Conservation (phyloP, 2,329 filamentous ascomycete species). For the Fusarium chuoi region DNA sequence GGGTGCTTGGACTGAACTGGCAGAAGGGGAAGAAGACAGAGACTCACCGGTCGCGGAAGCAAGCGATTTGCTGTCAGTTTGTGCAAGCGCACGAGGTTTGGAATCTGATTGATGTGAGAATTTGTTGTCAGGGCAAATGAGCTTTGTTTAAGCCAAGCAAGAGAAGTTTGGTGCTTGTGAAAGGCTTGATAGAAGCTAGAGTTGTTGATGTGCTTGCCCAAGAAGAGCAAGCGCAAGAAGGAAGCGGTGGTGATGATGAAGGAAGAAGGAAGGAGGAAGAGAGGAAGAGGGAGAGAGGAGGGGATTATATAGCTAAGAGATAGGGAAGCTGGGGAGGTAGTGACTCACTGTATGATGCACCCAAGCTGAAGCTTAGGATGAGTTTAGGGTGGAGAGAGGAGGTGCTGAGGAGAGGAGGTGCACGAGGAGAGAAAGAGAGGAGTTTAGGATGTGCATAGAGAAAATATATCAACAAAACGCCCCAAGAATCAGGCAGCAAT, state of each 20-base stretch:
- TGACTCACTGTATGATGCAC: constrained; percentile 30
- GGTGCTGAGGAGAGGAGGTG: constrained; percentile 4
- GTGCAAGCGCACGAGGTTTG: neutral
- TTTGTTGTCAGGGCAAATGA: neutral
- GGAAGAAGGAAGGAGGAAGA: constrained; percentile 20
- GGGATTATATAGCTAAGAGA: constrained; percentile 5
- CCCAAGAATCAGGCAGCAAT: neutral
- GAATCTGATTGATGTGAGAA: constrained; percentile 16
- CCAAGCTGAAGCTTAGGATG: neutral
- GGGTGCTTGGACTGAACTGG: neutral
- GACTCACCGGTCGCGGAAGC: constrained; percentile 17
- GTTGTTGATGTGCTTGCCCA: constrained; percentile 6
- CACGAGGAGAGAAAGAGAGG: neutral
- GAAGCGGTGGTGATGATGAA: constrained; percentile 12
- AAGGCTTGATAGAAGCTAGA: neutral
- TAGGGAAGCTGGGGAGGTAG: neutral
- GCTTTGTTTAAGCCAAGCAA: neutral
- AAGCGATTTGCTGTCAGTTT: neutral
- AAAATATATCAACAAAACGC: constrained; percentile 6
- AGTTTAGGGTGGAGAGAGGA: constrained; percentile 3
- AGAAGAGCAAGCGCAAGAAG: constrained; percentile 8
- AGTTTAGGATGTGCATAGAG: neutral
- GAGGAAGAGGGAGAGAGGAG: constrained; percentile 2
- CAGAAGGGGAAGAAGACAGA: neutral
- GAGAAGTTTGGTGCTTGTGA: neutral